Conservation (phyloP, 192 early-diverging fungal genomes). For the Coemansia sp. region DNA sequence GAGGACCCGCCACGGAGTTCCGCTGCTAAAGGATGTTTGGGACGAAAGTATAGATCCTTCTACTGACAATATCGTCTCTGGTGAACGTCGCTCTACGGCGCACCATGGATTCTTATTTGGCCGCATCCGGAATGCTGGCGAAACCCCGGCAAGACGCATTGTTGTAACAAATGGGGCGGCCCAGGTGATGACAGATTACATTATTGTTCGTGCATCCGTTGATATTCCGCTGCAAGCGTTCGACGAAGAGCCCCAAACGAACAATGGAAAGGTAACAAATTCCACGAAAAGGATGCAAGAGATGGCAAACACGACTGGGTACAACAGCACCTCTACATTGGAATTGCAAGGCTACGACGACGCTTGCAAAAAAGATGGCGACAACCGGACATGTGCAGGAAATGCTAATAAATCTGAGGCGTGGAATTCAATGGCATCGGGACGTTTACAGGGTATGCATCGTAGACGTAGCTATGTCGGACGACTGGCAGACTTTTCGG, state of each 20-base stretch:
- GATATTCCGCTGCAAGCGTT: slow-evolving; percentile 18
- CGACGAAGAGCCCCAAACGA: slow-evolving; percentile 6
- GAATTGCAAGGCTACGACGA: background rate
- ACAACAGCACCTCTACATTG: background rate
- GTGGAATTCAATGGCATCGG: background rate
- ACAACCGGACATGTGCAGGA: background rate
- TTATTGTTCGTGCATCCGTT: slow-evolving; percentile 38
- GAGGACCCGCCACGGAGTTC: slow-evolving; percentile 31
- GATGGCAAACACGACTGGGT: background rate
- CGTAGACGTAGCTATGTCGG: slow-evolving; percentile 37
- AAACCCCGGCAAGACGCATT: slow-evolving; percentile 20
- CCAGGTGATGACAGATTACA: slow-evolving; percentile 45
- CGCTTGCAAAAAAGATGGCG: background rate
- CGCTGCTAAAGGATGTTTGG: slow-evolving; percentile 33
- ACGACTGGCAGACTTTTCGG: slow-evolving; percentile 38
- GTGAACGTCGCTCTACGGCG: background rate
- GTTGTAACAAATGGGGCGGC: slow-evolving; percentile 48
- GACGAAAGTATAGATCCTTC: slow-evolving; percentile 8
- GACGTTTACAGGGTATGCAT: slow-evolving; percentile 5
- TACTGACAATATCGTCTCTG: background rate
- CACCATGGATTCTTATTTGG: slow-evolving; percentile 5
- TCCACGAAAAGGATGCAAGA: background rate
- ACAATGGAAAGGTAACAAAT: slow-evolving; percentile 7
- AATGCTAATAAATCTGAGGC: background rate
- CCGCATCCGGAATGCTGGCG: background rate